Percentiles rank a stretch among this genome's conserved stretches.
Conservation (phyloP, 768 basidiomycete species). For the Agaricus subrufescens region DNA sequence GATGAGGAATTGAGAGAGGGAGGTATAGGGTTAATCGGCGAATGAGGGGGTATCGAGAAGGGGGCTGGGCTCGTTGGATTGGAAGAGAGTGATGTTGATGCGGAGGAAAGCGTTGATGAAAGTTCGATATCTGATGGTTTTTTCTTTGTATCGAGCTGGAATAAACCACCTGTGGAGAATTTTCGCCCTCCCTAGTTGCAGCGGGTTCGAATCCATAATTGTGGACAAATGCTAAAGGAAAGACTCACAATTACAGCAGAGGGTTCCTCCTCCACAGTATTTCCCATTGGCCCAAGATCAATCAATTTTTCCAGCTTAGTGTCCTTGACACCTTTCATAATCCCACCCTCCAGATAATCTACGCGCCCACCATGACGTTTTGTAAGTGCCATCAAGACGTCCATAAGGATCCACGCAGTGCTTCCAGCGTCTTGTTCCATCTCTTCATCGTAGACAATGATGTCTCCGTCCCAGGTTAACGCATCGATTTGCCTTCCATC, state of each 20-base stretch:
- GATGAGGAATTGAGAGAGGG: slow-evolving; percentile 27
- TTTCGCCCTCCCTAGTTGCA: slow-evolving; percentile 8
- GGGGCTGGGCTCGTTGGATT: slow-evolving; percentile 1
- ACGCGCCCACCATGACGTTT: slow-evolving; percentile 38
- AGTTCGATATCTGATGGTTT: slow-evolving; percentile 59
- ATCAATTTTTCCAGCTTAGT: slow-evolving; percentile 51
- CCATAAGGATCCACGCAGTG: slow-evolving; percentile 69
- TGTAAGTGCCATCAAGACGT: slow-evolving; percentile 57
- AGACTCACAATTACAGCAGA: not conserved
- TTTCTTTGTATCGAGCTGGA: slow-evolving; percentile 62
- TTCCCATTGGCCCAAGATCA: slow-evolving; percentile 25
- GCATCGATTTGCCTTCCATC: slow-evolving; percentile 25
- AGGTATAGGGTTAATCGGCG: slow-evolving; percentile 58
- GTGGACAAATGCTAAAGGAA: not conserved
- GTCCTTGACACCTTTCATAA: slow-evolving; percentile 57
- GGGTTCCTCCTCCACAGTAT: slow-evolving; percentile 23
- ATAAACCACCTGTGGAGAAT: slow-evolving; percentile 37
- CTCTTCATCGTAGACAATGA: slow-evolving; percentile 74
- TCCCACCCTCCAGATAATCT: slow-evolving; percentile 71
- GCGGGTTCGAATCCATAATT: not conserved
- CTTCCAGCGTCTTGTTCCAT: slow-evolving; percentile 55
- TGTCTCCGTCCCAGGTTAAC: slow-evolving; percentile 64
- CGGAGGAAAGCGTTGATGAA: slow-evolving; percentile 27
- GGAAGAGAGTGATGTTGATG: slow-evolving; percentile 22
- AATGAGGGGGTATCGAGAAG: slow-evolving; percentile 29